A percentile compares a stretch with the other conserved stretches of the same genome.
These are phyloP conservation scores for Maudiozyma saulgeensis DNA, from an alignment of 805 yeast genomes.

Conservation along the genomic window DNA sequence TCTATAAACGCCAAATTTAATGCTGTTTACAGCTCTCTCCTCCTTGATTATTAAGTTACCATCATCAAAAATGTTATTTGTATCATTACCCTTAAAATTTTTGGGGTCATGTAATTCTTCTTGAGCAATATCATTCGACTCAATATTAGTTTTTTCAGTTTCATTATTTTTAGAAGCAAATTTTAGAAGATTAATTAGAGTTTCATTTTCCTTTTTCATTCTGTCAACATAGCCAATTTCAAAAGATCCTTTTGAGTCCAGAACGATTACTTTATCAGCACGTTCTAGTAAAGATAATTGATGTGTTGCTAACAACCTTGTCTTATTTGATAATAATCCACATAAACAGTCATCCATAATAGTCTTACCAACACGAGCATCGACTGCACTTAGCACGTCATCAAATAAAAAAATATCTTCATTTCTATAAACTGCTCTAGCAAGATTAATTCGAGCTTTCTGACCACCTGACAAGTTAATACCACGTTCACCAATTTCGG, in stretches of 20 bases:
- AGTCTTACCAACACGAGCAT: conserved; percentile 77
- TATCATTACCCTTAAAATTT: conserved; percentile 13
- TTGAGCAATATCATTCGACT: conserved; percentile 5
- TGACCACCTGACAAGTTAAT: conserved; percentile 85
- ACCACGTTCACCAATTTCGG: conserved; percentile 82
- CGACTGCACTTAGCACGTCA: conserved; percentile 79
- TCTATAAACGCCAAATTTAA: conserved; percentile 39
- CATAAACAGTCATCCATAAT: conserved; percentile 60
- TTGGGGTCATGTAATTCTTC: conserved; percentile 6
- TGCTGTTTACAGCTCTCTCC: conserved; percentile 49
- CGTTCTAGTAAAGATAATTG: conserved; percentile 60
- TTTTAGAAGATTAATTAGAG: conserved; percentile 44
- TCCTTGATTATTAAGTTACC: conserved; percentile 42
- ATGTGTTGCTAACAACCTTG: conserved; percentile 76
- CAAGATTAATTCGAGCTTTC: conserved; percentile 71
- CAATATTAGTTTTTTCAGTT: conserved; percentile 15
- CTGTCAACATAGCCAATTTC: conserved; percentile 54
- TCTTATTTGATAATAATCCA: conserved; percentile 47
- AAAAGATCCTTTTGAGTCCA: conserved; percentile 54
- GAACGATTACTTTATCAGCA: conserved; percentile 62
- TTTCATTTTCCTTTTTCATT: conserved; percentile 35
- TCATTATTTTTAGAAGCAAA: conserved; percentile 31
- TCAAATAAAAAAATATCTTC: conserved; percentile 62
- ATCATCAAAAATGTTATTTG: conserved; percentile 9
- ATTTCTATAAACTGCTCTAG: conserved; percentile 67